Base-by-base conservation (phyloP, 768 basidiomycete genomes). In the Royoungia palumana region DNA sequence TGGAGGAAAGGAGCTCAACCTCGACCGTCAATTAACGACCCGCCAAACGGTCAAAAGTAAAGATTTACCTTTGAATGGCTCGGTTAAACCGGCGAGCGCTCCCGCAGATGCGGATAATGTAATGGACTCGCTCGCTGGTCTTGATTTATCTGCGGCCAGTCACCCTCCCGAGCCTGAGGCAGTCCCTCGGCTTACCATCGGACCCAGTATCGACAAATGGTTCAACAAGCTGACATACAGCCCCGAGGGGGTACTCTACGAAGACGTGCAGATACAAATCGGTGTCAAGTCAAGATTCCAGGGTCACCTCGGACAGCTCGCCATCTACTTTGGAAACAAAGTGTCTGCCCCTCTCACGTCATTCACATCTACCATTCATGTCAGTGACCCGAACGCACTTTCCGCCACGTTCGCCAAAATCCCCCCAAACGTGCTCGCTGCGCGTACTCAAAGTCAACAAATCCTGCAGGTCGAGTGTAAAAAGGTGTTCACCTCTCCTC, bases 251-350 rank as follows among this genome's bases (percentile, higher is more conserved):
- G 83, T 98, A 28, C 77, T 99, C 12, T 98, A 90, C 68, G 96
- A 99, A 68, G 95, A 98, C 58, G 81, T 89, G 9, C 91, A 95
- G 68, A 81, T 99, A 37, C 95, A 98, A 65, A 82, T 99, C 44
- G 96, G 96, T 28, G 69, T 98, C 73, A 99, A 98, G 72, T 93
- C 94, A 25, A 87, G 94, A 61, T 99, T 89, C 67, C 95, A 98
- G 66, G 89, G 90, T 14, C 89, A 95, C 60, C 80, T 94, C 34
- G 96, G 95, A 14, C 92, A 97, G 60, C 62, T 99, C 41, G 94
- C 94, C 21, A 74, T 99, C 32, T 98, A 96, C 71, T 79, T 98
- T 53, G 96, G 96, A 56, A 99, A 98, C 77, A 99, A 99, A 67
- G 75, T 94, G 43, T 80, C 88, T 6, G 82, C 82, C 8, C 80